Percentiles rank a stretch among this genome's conserved stretches.
These are phyloP conservation scores for Xylaria sp. DNA, from an alignment of 2,329 filamentous ascomycete genomes.

Conservation along the genomic window DNA sequence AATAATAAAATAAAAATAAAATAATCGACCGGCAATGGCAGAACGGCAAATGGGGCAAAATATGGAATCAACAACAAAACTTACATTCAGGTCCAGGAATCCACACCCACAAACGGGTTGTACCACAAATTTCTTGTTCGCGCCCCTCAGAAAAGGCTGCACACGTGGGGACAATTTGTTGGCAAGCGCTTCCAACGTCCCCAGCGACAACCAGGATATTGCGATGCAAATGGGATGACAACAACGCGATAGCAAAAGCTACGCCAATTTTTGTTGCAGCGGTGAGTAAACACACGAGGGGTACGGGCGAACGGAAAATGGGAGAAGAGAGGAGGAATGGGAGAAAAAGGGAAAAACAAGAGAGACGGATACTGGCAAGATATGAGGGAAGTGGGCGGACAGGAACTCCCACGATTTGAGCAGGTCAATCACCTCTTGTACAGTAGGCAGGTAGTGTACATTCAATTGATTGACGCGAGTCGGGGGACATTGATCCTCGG, in stretches of 20 bases:
- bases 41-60: slow-evolving; percentile 34
- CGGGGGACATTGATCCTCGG: slow-evolving; percentile 36
- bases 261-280: slow-evolving; percentile 28
- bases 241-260: slow-evolving; percentile 31
- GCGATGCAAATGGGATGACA: slow-evolving; percentile 28
- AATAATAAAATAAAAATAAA: slow-evolving; percentile 26
- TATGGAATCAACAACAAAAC: slow-evolving; percentile 42
- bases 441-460: slow-evolving; percentile 7
- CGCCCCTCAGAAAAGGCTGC: slow-evolving; percentile 42
- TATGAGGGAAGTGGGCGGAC: slow-evolving; percentile 46
- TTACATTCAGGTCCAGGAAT: slow-evolving; percentile 39
- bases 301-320: slow-evolving; percentile 39
- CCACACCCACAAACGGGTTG: slow-evolving; percentile 41
- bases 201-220: slow-evolving; percentile 39
- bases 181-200: slow-evolving; percentile 35
- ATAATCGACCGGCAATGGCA: slow-evolving; percentile 11
- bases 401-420: slow-evolving; percentile 42
- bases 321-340: slow-evolving; percentile 37
- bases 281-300: slow-evolving; percentile 33
- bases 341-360: slow-evolving; percentile 36
- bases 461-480: slow-evolving; percentile 39
- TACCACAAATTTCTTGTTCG: slow-evolving; percentile 41
- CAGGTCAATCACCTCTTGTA: slow-evolving; percentile 43
- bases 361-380: slow-evolving; percentile 46
- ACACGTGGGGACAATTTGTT: slow-evolving; percentile 44